Evolutionary conservation across 192 early-diverging fungal genomes (phyloP).

Genomic region (Coemansia sp.): DNA sequence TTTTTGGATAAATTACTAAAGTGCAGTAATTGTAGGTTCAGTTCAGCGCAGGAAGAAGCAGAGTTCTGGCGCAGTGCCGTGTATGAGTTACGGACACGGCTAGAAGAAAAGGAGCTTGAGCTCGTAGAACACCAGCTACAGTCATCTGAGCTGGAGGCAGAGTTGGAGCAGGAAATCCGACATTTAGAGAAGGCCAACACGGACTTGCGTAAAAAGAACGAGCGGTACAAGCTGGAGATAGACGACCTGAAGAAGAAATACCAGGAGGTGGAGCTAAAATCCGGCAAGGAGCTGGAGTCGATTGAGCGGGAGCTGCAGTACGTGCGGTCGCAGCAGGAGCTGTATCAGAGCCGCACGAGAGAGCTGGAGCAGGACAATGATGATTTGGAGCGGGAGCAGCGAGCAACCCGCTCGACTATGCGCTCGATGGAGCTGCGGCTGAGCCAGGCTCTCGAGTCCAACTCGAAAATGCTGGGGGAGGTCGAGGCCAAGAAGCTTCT

Average conservation of each 20-base stretch:
- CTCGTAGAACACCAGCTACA: conserved; percentile 66
- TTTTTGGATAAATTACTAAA: no score
- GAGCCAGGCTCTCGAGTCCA: conserved; percentile 68
- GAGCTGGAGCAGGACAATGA: conserved; percentile 78
- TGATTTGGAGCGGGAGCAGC: conserved; percentile 68
- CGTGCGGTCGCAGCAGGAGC: conserved; percentile 65
- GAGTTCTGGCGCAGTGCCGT: conserved; percentile 63
- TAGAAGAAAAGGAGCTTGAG: conserved; percentile 58
- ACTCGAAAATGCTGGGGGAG: conserved; percentile 64
- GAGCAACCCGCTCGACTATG: conserved; percentile 66
- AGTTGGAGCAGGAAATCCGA: conserved; percentile 69
- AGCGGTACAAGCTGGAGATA: conserved; percentile 62
- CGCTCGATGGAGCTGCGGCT: conserved; percentile 69
- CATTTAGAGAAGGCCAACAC: conserved; percentile 63
- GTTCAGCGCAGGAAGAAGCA: conserved; percentile 61
- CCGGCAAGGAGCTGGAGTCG: conserved; percentile 61
- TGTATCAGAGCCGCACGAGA: conserved; percentile 67
- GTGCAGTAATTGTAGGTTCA: conserved; percentile 28
- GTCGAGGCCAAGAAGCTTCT: conserved; percentile 65
- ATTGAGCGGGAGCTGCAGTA: conserved; percentile 74
- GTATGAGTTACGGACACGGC: conserved; percentile 53
- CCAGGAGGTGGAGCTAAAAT: conserved; percentile 63
- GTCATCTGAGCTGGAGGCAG: conserved; percentile 68
- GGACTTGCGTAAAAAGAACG: conserved; percentile 65
- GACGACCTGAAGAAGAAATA: conserved; percentile 77